Base-by-base conservation (phyloP, 2,329 filamentous ascomycete species). In the Chaetothyriales sp. region DNA sequence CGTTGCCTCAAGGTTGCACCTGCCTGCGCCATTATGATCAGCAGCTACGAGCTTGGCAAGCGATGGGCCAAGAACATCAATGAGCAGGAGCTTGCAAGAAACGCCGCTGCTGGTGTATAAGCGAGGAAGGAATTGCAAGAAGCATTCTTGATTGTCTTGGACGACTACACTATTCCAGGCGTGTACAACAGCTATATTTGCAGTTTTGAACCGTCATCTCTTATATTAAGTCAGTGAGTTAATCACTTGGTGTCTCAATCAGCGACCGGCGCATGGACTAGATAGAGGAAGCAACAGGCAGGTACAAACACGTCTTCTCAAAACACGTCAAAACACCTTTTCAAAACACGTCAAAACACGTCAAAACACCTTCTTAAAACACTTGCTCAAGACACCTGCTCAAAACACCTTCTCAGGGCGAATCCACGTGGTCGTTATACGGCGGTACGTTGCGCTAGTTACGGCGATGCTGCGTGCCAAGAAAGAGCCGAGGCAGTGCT, bases 21-120 rank as follows among this genome's bases (percentile, higher is more conserved):
- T 1, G 88, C 90, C 0, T 98, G 92, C 69, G 92, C 92, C 25
- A 97, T 98, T 65, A 98, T 98, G 92, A 97, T 98, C 65, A 94
- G 87, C 65, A 95, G 85, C 65, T 98, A 97, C 67, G 92, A 98
- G 68, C 79, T 97, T 40, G 89, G 92, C 48, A 98, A 98, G 75
- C 83, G 86, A 67, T 82, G 85, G 65, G 94, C 94, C 33, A 76
- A 81, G 50, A 77, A 78, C 9, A 80, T 87, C 48, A 95, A 97
- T 59, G 76, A 81, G 60, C 72, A 71, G 59, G 33, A 40, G 33
- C 33, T 40, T 10, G 33, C 10, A 40, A 70, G 69, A 50, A 66
- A 67, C 29, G 54, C 56, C n/a, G 22, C 18, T 7, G 47, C 52
- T 40, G 49, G 22, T 25, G 46, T 46, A 10, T 46, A n/a, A n/a